These are phyloP conservation scores for Mycena vitilis DNA, from an alignment of 768 basidiomycete species.

Conservation along the genomic window DNA sequence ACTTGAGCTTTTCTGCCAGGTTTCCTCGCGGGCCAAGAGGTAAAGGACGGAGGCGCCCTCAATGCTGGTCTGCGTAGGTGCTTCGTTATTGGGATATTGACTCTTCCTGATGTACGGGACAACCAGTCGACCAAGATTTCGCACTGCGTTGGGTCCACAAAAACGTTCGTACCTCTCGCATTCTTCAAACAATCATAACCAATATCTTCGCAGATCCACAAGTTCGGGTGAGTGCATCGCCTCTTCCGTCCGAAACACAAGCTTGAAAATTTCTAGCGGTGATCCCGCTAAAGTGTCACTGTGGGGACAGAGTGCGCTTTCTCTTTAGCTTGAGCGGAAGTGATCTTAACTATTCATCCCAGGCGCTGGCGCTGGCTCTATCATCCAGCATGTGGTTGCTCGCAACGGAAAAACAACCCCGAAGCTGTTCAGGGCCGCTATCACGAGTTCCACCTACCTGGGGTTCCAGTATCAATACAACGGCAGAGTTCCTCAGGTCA, in stretches of 20 bases:
- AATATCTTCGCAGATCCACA: conserved; percentile 44
- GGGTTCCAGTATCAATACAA: conserved; percentile 46
- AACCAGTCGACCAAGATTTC: conserved; percentile 56
- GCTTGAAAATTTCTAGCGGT: conserved; percentile 34
- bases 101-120: background rate
- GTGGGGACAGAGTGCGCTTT: conserved; percentile 58
- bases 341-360: background rate
- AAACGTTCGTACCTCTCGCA: conserved; percentile 42
- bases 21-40: conserved; percentile 56
- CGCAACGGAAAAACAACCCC: conserved; percentile 46
- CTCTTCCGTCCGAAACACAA: no score
- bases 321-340: conserved; percentile 34
- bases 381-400: conserved; percentile 48
- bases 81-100: background rate
- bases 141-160: conserved; percentile 56
- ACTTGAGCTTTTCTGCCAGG: conserved; percentile 37
- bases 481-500: conserved; percentile 37
- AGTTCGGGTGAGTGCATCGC: conserved; percentile 45
- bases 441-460: conserved; percentile 46
- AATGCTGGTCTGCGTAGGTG: conserved; percentile 62
- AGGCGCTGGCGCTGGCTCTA: conserved; percentile 51
- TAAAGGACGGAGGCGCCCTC: conserved; percentile 55
- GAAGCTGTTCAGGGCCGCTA: conserved; percentile 41
- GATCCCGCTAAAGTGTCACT: conserved; percentile 54
- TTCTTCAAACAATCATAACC: background rate